Percentiles rank a stretch among this genome's conserved stretches.
phyloP scores from a whole-genome alignment of 176 grass and related monocot species.

The Musa acuminata region DNA sequence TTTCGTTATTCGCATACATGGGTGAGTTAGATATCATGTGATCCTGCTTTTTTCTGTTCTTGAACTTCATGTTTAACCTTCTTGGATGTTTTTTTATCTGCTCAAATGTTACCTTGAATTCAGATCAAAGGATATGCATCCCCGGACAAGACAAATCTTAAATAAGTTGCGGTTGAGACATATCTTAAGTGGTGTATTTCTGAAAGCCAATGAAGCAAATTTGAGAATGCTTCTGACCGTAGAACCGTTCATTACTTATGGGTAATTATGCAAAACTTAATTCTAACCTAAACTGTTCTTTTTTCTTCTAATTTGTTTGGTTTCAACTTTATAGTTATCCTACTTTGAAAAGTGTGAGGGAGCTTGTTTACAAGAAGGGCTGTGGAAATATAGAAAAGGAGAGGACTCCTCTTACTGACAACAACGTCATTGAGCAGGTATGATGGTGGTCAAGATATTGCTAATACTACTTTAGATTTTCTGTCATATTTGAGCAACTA shows the following conservation, averaged over 20 bases:
- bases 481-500: too few species aligned
- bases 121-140: conserved; percentile 66
- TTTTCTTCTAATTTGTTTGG: not conserved
- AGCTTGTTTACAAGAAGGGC: conserved; percentile 87
- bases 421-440: too few species aligned
- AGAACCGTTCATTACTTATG: conserved; percentile 66
- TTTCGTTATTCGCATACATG: conserved; percentile 78
- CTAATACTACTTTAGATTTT: too few species aligned
- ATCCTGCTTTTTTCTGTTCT: not conserved
- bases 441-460: too few species aligned
- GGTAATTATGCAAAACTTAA: conserved; percentile 39
- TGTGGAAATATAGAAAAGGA: conserved; percentile 38
- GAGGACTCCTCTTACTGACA: too few species aligned
- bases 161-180: conserved; percentile 44
- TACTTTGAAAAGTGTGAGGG: conserved; percentile 78
- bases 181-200: conserved; percentile 64
- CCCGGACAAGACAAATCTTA: conserved; percentile 51
- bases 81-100: not conserved
- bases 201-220: conserved; percentile 56
- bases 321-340: conserved; percentile 36
- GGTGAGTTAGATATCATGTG: conserved; percentile 30
- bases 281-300: not conserved
- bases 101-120: conserved; percentile 7
- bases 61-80: not conserved
- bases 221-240: conserved; percentile 64